Conservation (phyloP, 371 early-diverging fungal genomes). For the Mortierella polycephala region DNA sequence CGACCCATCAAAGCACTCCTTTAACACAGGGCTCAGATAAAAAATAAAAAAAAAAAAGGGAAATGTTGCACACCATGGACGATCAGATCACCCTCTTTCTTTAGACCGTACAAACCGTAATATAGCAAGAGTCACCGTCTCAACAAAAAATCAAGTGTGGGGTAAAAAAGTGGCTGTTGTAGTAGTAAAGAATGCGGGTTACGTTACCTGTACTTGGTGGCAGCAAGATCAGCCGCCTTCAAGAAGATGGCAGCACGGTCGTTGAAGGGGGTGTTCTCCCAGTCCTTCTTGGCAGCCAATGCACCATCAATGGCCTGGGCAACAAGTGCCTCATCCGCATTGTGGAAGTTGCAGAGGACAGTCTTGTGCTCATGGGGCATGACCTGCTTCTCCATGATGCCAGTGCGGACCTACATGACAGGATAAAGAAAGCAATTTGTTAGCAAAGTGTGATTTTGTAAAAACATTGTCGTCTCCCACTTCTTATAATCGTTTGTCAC, state of each 20-base stretch:
- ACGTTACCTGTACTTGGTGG: constrained; percentile 86
- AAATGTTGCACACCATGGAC: not conserved
- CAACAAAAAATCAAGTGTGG: not conserved
- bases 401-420: constrained; percentile 66
- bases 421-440: not conserved
- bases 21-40: no score
- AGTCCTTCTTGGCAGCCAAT: constrained; percentile 83
- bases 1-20: no score
- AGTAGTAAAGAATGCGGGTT: not conserved
- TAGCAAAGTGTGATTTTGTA: not conserved
- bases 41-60: not conserved
- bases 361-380: constrained; percentile 88
- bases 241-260: constrained; percentile 97
- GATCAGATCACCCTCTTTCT: not conserved
- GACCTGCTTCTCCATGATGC: constrained; percentile 75
- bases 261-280: constrained; percentile 95
- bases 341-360: constrained; percentile 85
- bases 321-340: constrained; percentile 79
- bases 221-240: constrained; percentile 95
- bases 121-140: not conserved
- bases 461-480: no score
- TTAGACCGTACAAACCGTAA: constrained; percentile 10
- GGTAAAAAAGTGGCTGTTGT: not conserved
- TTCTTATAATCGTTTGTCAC: not conserved
- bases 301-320: constrained; percentile 93